Conservation (phyloP, 345 rosid genomes). For the Turnera subulata region DNA sequence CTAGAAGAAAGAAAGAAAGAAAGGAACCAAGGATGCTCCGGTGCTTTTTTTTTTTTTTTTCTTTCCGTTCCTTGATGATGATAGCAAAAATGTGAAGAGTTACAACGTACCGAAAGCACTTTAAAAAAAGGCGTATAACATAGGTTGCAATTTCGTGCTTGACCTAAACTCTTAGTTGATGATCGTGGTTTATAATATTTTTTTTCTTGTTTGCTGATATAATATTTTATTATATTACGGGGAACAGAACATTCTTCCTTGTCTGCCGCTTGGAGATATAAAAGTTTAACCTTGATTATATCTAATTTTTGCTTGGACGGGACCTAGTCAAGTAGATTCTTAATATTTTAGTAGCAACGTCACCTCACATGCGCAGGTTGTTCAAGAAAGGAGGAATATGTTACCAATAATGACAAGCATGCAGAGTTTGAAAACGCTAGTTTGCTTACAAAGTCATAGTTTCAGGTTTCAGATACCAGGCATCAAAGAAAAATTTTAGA, state of each 20-base stretch:
- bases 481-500: too few species aligned
- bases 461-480: too few species aligned
- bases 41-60: too few species aligned
- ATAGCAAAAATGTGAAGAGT: neutral
- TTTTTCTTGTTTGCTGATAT: neutral
- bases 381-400: too few species aligned
- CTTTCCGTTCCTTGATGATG: neutral
- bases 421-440: too few species aligned
- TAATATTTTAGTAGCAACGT: too few species aligned
- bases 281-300: neutral
- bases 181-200: neutral
- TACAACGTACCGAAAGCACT: too few species aligned
- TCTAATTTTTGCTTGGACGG: neutral
- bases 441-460: too few species aligned
- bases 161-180: neutral
- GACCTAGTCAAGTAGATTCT: neutral
- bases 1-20: neutral
- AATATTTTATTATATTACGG: too few species aligned
- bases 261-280: constrained; percentile 1
- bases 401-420: too few species aligned
- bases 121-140: too few species aligned
- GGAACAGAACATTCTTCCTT: constrained; percentile 11
- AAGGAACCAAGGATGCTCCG: neutral
- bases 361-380: too few species aligned
- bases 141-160: neutral